Conservation (phyloP, 805 yeast species). For the Zygoascus flipseniorum region DNA sequence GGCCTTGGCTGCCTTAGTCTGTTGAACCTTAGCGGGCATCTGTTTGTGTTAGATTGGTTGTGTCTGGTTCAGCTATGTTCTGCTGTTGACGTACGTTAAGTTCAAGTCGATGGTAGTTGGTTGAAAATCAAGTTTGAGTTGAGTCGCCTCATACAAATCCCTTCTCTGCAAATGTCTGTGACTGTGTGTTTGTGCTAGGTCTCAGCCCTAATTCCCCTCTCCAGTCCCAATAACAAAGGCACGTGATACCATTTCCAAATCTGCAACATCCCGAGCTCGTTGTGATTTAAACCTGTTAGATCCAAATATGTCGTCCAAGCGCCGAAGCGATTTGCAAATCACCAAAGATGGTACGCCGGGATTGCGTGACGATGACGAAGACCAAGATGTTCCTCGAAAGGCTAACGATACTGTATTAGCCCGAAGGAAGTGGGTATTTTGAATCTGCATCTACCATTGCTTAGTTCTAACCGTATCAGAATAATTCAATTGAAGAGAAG, state of each 20-base stretch:
- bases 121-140: neutral
- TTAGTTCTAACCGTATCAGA: neutral
- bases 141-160: neutral
- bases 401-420: constrained; percentile 62
- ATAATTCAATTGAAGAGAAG: neutral
- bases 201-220: neutral
- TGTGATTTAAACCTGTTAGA: neutral
- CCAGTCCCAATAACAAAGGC: neutral
- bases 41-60: constrained; percentile 24
- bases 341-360: constrained; percentile 40
- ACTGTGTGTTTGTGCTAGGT: neutral
- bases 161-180: too few relatives aligned
- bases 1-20: constrained; percentile 99
- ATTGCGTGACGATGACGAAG: constrained; percentile 29
- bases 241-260: neutral
- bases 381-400: constrained; percentile 28
- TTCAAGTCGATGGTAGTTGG: neutral
- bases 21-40: constrained; percentile 99
- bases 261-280: neutral
- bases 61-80: neutral
- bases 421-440: constrained; percentile 39
- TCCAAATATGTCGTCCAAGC: constrained; percentile 31
- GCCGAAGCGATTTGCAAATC: constrained; percentile 60
- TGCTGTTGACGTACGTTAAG: neutral
- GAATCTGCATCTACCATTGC: neutral